Evolutionary conservation across 2,329 filamentous ascomycete genomes (phyloP), one percentile per base, ranked within the genome.

Genomic region (Teratosphaeria epicoccoides): DNA sequence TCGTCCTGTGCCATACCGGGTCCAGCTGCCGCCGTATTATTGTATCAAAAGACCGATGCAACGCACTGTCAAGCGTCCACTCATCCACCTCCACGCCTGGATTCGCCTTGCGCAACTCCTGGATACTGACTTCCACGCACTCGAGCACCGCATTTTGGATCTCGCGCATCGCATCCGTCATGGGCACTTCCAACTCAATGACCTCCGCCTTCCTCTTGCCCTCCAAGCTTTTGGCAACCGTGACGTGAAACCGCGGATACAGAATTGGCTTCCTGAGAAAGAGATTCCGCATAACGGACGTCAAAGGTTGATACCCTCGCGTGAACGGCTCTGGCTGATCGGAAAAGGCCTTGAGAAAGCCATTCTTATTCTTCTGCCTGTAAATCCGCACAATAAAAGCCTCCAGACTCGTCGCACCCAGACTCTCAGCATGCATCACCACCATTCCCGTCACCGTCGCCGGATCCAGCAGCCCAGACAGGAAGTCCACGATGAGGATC

Each of bases 61-160:
- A 72, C 29, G 91, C 91, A 64, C 87, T 96, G 68, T 97, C 91
- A 17, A 95, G 76, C 47, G 88, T 96, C 91, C 91, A 97, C 63
- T 96, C 90, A 54, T 94, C 90, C 82, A 97, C 90, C 60, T 97
- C 91, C 6, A 98, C 74, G 2, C 89, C 90, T 1, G 83, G 79
- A 63, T 96, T 97, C 17, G 82, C 81, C 71, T 95, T 97, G 67
- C 91, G 94, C 43, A 98, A 77, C 70, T 98, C 93, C 51, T 87
- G 82, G 58, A 98, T 93, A 65, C 89, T 95, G 59, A 88, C 84
- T 69, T 97, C 91, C 17, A 98, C 90, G 65, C 93, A 98, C 66
- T 97, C 91, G 70, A 98, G 81, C 54, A 97, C 85, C 24, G 93
- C 90, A 57, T 87, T 91, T 65, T 98, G 93, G 40, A 98, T 96